Evolutionary conservation across 495 filamentous ascomycete genomes (phyloP).

Genomic region (Cairneyella variabilis): DNA sequence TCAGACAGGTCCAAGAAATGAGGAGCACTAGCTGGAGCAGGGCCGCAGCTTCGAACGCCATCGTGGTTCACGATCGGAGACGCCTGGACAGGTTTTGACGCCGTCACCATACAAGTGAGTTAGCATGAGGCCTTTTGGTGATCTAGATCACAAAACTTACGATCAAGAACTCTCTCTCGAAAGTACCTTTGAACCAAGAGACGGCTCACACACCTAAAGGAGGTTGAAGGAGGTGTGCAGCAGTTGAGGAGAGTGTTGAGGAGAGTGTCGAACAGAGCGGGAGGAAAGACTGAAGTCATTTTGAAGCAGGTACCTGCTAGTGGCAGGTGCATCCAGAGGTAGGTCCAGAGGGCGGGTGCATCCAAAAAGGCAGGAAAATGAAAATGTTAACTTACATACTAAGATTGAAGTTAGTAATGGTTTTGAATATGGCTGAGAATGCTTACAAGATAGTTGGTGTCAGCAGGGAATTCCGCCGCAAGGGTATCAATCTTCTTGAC

Average conservation of each 20-base stretch:
- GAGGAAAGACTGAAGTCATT: no score
- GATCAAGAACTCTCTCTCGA: not conserved
- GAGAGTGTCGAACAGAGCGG: not conserved
- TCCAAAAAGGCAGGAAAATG: no score
- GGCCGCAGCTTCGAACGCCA: not conserved
- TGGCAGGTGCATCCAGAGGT: no score
- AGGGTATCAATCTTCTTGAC: conserved; percentile 94
- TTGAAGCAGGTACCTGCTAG: no score
- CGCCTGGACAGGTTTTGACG: not conserved
- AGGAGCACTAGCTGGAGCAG: conserved; percentile 13
- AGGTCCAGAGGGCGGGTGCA: no score
- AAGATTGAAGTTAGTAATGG: no score
- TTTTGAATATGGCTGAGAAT: no score
- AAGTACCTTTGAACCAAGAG: not conserved
- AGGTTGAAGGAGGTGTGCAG: not conserved
- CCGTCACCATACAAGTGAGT: not conserved
- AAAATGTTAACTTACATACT: no score
- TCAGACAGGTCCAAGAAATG: conserved; percentile 6
- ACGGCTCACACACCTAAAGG: not conserved
- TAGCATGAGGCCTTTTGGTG: not conserved
- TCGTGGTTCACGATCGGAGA: not conserved
- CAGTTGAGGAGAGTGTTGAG: not conserved
- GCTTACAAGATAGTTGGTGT: conserved; percentile 78
- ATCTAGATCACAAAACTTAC: not conserved
- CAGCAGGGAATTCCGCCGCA: conserved; percentile 95